These are phyloP conservation scores for Cyclotella choctawhatcheeana DNA, from an alignment of 108 stramenopile species.

Conservation along the genomic window DNA sequence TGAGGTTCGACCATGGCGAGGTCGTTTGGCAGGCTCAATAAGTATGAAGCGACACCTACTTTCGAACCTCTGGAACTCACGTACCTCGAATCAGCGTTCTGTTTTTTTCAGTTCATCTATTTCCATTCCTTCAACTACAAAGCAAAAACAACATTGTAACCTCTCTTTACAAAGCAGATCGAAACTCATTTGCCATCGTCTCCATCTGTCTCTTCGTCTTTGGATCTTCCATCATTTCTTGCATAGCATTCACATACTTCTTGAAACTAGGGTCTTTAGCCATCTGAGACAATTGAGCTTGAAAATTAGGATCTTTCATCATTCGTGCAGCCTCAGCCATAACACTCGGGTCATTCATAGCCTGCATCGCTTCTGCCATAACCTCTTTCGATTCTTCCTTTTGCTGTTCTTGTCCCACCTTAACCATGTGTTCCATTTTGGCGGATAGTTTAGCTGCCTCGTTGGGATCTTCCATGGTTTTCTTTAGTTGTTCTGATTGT, in stretches of 20 bases:
- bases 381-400: conserved; percentile 61
- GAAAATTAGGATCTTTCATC: conserved; percentile 87
- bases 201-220: conserved; percentile 80
- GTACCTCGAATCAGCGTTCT: too few species aligned
- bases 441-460: conserved; percentile 83
- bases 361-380: conserved; percentile 82
- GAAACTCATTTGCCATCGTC: conserved; percentile 58
- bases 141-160: too few species aligned
- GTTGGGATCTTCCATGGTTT: conserved; percentile 82
- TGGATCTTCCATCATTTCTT: conserved; percentile 89
- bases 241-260: conserved; percentile 80
- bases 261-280: conserved; percentile 84
- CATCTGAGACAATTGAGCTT: conserved; percentile 75
- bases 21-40: too few species aligned
- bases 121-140: too few species aligned
- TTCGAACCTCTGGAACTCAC: neutral
- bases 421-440: conserved; percentile 91
- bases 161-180: conserved; percentile 57
- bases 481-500: conserved; percentile 50
- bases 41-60: neutral
- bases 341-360: conserved; percentile 78
- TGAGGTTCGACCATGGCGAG: too few species aligned
- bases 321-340: conserved; percentile 84
- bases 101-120: too few species aligned
- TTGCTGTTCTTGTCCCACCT: conserved; percentile 68